Evolutionary conservation across 495 filamentous ascomycete species (phyloP).

Genomic region (Astrothelium macrocarpum): DNA sequence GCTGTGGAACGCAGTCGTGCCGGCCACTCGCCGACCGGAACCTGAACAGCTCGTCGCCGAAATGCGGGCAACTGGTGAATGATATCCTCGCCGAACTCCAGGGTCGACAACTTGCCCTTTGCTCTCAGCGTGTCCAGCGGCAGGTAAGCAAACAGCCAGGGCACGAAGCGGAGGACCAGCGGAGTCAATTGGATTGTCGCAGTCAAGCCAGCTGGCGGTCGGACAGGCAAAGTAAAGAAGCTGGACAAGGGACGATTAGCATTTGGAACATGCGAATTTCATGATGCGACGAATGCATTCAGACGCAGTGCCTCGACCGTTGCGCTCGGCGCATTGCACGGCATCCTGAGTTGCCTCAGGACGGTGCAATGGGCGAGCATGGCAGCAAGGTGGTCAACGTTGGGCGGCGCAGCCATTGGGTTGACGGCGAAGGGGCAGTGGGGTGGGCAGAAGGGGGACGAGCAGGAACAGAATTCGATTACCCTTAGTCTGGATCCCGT

Average conservation of each 20-base stretch:
- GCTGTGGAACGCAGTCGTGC: not conserved
- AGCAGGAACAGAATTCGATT: not conserved
- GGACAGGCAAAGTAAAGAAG: not conserved
- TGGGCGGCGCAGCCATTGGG: not conserved
- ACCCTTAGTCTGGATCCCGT: not conserved
- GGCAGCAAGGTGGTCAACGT: not conserved
- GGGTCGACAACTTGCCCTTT: not conserved
- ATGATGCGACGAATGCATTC: not conserved
- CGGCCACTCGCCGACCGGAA: not conserved
- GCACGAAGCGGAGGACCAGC: not conserved
- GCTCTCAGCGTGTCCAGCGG: not conserved
- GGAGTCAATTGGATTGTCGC: not conserved
- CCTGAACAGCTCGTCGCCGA: not conserved
- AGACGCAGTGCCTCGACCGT: not conserved
- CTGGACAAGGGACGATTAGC: constrained; percentile 1
- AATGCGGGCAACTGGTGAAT: not conserved
- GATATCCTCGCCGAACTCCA: not conserved
- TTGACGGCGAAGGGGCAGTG: not conserved
- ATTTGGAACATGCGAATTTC: not conserved
- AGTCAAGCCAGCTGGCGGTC: not conserved
- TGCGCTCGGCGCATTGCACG: not conserved
- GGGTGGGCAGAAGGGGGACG: not conserved
- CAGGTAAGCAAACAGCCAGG: not conserved
- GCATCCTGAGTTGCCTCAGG: not conserved
- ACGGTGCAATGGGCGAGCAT: not conserved